Percentiles rank a stretch among this genome's conserved stretches.
These are phyloP conservation scores for Gyrodon lividus DNA, from an alignment of 768 basidiomycete genomes.

Conservation along the genomic window DNA sequence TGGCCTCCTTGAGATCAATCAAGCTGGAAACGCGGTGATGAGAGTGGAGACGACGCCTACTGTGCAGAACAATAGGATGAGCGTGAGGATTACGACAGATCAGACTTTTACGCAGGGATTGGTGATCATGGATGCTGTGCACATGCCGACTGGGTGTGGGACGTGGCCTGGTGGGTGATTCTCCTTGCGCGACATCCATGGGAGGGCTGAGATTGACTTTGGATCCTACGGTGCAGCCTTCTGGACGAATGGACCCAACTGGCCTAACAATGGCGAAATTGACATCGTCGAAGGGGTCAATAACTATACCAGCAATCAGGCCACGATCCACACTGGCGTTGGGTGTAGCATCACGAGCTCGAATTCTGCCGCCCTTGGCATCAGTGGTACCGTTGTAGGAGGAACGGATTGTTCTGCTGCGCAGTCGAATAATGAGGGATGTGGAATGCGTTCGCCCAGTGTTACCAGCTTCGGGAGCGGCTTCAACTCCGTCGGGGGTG, in stretches of 20 bases:
- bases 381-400: conserved; percentile 64
- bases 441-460: conserved; percentile 66
- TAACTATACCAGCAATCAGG: conserved; percentile 78
- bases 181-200: neutral
- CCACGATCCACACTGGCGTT: conserved; percentile 73
- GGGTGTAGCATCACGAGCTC: conserved; percentile 65
- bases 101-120: conserved; percentile 62
- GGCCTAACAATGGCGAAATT: conserved; percentile 63
- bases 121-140: conserved; percentile 78
- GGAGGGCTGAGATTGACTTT: neutral
- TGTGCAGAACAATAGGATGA: conserved; percentile 66
- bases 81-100: conserved; percentile 74
- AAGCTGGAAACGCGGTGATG: conserved; percentile 80
- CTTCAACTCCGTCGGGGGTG: conserved; percentile 84
- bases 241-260: conserved; percentile 50
- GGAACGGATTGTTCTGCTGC: conserved; percentile 70
- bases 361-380: conserved; percentile 46
- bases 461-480: conserved; percentile 74
- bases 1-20: conserved; percentile 66
- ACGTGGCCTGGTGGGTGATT: conserved; percentile 63
- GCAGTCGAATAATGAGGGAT: conserved; percentile 75
- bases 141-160: conserved; percentile 90
- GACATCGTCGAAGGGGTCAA: conserved; percentile 85
- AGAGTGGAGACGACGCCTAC: conserved; percentile 79
- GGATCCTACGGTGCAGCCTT: conserved; percentile 32